Base-by-base conservation (phyloP, 495 filamentous ascomycete genomes). In the Staphylotrichum tortipilum region DNA sequence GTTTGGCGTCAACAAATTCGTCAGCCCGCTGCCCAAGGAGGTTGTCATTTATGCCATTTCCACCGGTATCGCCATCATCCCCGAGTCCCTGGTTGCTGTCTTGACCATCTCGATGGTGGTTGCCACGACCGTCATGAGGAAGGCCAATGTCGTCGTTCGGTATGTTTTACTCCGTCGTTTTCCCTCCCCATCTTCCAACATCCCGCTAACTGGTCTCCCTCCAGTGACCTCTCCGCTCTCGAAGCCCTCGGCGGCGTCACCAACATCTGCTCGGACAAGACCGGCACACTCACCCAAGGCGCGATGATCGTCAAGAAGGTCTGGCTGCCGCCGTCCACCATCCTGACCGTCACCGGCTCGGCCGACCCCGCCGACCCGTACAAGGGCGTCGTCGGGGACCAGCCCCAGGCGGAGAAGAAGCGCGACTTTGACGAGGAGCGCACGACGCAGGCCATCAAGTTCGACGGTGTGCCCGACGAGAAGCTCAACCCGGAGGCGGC, bases 201-300 rank as follows among this genome's bases (percentile, higher is more conserved):
- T n/a, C n/a, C 14, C 3, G 14, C n/a, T n/a, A 24, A 37, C 60
- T 43, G 7, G n/a, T 1, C 3, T 7, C 1, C 12, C n/a, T n/a
- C 3, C 29, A 50, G 49, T 49, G 69, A 87, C 54, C 71, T 90
- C 19, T 83, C 83, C 44, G 86, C 86, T 8, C 76, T 92, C 17
- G 87, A 92, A 63, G 87, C 87, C 2, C 78, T 92, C 12, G 88
- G 86, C 11, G 86, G 86, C 31, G 84, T 91, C 30, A 89, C 85
- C 46, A 89, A 90, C 57, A 91, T 92, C 55, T 92, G 87, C 64
- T 89, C 86, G 8, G 87, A 92, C 65, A 92, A 92, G 61, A 92
- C 87, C 3, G 87, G 87, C 4, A 92, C 88, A 0, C 69, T 92
- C 17, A 92, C 87, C 0, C 80, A 85, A 58, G 82, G 82, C n/a